Evolutionary conservation across 495 filamentous ascomycete genomes (phyloP).

Genomic region (Amniculicola lignicola): DNA sequence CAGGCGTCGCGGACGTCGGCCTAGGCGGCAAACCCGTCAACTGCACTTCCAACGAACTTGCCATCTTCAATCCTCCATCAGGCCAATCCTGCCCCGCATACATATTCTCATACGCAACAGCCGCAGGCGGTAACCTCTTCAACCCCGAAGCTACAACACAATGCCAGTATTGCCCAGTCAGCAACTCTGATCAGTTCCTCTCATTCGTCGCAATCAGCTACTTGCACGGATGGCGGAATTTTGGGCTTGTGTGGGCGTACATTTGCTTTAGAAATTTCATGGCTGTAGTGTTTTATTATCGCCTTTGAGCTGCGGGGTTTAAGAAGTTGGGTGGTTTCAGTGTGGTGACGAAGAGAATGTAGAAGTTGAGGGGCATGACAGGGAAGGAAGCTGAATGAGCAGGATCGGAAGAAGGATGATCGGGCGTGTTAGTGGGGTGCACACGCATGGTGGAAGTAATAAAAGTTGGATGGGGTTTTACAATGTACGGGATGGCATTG

Average conservation of each 20-base stretch:
- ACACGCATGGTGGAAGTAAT: too few species aligned
- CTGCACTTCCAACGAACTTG: conserved; percentile 61
- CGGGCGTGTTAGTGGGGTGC: background rate
- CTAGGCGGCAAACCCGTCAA: conserved; percentile 56
- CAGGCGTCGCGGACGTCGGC: conserved; percentile 56
- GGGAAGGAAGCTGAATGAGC: background rate
- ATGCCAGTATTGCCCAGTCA: conserved; percentile 62
- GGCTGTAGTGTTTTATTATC: conserved; percentile 6
- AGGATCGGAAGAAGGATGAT: background rate
- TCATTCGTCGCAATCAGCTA: conserved; percentile 49
- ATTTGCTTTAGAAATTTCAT: conserved; percentile 7
- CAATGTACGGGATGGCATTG: too few species aligned
- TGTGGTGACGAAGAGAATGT: background rate
- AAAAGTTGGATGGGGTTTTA: too few species aligned
- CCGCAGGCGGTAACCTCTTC: conserved; percentile 42
- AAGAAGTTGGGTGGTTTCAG: background rate
- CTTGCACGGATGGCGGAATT: conserved; percentile 56
- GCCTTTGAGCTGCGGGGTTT: conserved; percentile 2
- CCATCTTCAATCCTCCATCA: conserved; percentile 54
- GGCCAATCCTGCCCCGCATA: conserved; percentile 59
- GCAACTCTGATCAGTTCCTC: conserved; percentile 63
- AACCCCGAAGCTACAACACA: conserved; percentile 50
- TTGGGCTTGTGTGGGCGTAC: conserved; percentile 10
- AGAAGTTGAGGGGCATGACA: background rate
- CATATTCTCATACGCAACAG: conserved; percentile 49